Percentiles rank a stretch among this genome's conserved stretches.
phyloP scores from a whole-genome alignment of 2,329 filamentous ascomycete genomes.

The Didymella glomerata region DNA sequence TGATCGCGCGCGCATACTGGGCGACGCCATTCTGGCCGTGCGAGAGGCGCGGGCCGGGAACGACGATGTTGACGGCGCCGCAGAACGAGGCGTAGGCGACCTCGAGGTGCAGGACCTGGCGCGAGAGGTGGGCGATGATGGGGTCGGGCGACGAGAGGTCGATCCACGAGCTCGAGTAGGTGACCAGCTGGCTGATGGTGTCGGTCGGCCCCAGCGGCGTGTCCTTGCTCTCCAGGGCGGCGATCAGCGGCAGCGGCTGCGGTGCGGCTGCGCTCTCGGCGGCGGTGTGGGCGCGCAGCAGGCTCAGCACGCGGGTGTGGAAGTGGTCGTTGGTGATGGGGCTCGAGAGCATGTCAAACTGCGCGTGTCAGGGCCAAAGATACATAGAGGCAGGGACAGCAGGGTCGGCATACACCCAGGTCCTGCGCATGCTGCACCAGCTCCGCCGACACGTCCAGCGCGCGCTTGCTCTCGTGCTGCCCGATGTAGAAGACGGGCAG shows the following conservation, averaged over 20 bases:
- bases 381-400: too few species aligned
- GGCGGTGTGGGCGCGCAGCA: slow-evolving; percentile 66
- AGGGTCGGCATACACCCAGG: slow-evolving; percentile 61
- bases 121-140: slow-evolving; percentile 82
- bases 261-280: slow-evolving; percentile 57
- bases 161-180: slow-evolving; percentile 89
- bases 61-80: slow-evolving; percentile 81
- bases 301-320: slow-evolving; percentile 70
- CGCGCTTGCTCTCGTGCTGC: slow-evolving; percentile 74
- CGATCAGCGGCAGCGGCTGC: slow-evolving; percentile 57
- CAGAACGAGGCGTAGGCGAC: slow-evolving; percentile 96
- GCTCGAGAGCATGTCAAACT: slow-evolving; percentile 83
- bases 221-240: slow-evolving; percentile 79
- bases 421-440: slow-evolving; percentile 74
- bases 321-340: slow-evolving; percentile 80
- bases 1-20: slow-evolving; percentile 84
- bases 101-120: slow-evolving; percentile 89
- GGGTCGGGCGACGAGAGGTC: slow-evolving; percentile 86
- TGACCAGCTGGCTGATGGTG: slow-evolving; percentile 76
- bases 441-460: slow-evolving; percentile 67
- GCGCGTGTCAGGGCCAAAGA: slow-evolving; percentile 22
- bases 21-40: slow-evolving; percentile 65
- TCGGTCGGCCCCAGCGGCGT: slow-evolving; percentile 75
- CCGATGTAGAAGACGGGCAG: slow-evolving; percentile 72
- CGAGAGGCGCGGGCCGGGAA: slow-evolving; percentile 78